Conservation (phyloP, 768 basidiomycete species). For the Boletus edulis region DNA sequence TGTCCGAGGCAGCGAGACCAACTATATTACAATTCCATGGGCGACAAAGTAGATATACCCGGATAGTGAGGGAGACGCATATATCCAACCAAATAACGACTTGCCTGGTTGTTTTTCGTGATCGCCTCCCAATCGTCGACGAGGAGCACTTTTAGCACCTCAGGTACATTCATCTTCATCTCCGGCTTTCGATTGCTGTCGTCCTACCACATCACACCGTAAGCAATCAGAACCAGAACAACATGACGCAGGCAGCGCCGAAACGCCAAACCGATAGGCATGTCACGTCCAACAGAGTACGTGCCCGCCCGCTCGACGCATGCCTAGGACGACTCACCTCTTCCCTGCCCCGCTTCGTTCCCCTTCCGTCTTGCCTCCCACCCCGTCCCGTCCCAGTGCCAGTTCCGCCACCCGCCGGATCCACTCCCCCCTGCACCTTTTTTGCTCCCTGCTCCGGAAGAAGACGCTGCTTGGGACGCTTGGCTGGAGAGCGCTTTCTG, state of each 20-base stretch:
- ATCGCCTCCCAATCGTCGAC: conserved; percentile 99
- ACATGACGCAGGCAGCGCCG: neutral
- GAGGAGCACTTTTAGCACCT: conserved; percentile 81
- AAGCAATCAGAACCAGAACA: neutral
- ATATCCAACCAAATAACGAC: conserved; percentile 5
- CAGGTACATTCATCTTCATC: conserved; percentile 88
- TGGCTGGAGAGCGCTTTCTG: conserved; percentile 66
- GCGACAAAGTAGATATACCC: neutral
- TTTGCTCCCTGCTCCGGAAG: conserved; percentile 31
- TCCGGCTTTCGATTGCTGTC: conserved; percentile 80
- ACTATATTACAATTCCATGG: conserved; percentile 41
- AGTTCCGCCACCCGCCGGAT: conserved; percentile 26
- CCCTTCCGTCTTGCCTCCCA: conserved; percentile 59
- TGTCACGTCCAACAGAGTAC: neutral
- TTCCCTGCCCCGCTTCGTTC: conserved; percentile 71
- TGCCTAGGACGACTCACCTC: conserved; percentile 46
- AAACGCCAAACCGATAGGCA: neutral
- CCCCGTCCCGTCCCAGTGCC: conserved; percentile 29
- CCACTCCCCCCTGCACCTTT: conserved; percentile 20
- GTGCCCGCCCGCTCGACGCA: too few relatives aligned
- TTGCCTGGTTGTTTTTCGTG: conserved; percentile 90
- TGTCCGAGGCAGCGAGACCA: conserved; percentile 77
- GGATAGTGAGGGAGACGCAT: neutral
- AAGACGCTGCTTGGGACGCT: conserved; percentile 41
- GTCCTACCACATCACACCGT: conserved; percentile 43